Conservation (phyloP, 1,284 basidiomycete genomes). For the Fomes fomentarius region DNA sequence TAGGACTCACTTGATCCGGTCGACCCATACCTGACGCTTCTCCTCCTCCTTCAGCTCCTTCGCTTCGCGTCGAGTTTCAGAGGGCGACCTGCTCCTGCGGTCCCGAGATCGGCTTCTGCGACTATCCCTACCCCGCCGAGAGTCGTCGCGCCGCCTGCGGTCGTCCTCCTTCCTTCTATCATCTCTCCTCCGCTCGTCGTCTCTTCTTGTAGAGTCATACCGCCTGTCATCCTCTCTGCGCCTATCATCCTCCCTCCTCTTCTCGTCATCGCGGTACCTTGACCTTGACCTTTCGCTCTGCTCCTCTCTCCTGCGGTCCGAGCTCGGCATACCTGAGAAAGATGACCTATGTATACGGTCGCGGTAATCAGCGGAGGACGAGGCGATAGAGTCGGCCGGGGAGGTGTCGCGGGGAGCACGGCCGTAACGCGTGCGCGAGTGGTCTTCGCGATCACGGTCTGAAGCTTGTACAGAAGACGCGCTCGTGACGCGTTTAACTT, state of each 20-base stretch:
- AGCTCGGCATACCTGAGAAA: neutral
- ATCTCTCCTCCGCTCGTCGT: neutral
- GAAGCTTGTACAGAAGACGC: conserved; percentile 1
- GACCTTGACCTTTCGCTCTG: neutral
- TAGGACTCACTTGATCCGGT: conserved; percentile 35
- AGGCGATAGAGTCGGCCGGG: conserved; percentile 14
- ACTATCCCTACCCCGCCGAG: neutral
- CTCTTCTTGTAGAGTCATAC: conserved; percentile 3
- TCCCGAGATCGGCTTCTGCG: conserved; percentile 1
- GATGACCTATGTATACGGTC: conserved; percentile 5
- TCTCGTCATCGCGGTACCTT: conserved; percentile 1
- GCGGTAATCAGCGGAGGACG: conserved; percentile 8
- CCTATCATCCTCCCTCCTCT: conserved; percentile 4
- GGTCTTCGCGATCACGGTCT: conserved; percentile 7
- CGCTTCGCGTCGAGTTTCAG: conserved; percentile 2
- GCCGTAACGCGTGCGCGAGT: conserved; percentile 2
- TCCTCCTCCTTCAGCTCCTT: conserved; percentile 28
- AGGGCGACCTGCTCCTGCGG: conserved; percentile 14
- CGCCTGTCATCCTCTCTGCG: conserved; percentile 8
- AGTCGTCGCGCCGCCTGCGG: neutral
- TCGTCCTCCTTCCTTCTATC: conserved; percentile 6
- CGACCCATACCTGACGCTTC: conserved; percentile 33
- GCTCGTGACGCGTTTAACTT: conserved; percentile 5
- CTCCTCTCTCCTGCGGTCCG: conserved; percentile 4
- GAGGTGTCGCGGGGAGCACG: conserved; percentile 7